Conservation (phyloP, 2,329 filamentous ascomycete species). For the Amauroascus verrucosus region DNA sequence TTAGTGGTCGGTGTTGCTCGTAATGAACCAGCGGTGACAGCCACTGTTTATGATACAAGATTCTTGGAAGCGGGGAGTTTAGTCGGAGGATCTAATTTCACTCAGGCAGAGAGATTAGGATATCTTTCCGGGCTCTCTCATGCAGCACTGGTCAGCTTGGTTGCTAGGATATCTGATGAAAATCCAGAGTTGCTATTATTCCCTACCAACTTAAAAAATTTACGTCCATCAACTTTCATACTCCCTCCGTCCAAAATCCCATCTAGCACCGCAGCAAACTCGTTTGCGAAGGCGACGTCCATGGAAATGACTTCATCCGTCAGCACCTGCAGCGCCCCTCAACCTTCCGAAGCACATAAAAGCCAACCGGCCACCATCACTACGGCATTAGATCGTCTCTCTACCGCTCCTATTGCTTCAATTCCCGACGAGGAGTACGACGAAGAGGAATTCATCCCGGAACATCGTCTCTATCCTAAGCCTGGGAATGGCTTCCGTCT, state of each 20-base stretch:
- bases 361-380: constrained; percentile 15
- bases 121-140: constrained; percentile 55
- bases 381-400: not conserved
- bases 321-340: constrained; percentile 9
- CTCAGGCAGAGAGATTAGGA: constrained; percentile 44
- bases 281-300: not conserved
- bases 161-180: constrained; percentile 51
- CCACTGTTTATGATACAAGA: constrained; percentile 21
- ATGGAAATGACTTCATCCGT: not conserved
- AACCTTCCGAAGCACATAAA: not conserved
- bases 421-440: constrained; percentile 17
- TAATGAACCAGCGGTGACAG: not conserved
- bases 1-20: not conserved
- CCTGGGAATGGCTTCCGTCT: constrained; percentile 52
- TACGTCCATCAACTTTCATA: constrained; percentile 12
- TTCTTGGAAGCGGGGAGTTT: constrained; percentile 20
- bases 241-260: not conserved
- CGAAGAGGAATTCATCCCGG: constrained; percentile 41
- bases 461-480: constrained; percentile 53
- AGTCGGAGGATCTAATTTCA: constrained; percentile 24
- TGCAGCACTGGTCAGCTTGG: constrained; percentile 52
- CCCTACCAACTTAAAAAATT: constrained; percentile 29
- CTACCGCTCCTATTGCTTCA: constrained; percentile 3
- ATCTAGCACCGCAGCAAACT: not conserved
- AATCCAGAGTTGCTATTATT: constrained; percentile 60